phyloP scores from a whole-genome alignment of 2,329 filamentous ascomycete genomes.

The Xylariaceae sp. region DNA sequence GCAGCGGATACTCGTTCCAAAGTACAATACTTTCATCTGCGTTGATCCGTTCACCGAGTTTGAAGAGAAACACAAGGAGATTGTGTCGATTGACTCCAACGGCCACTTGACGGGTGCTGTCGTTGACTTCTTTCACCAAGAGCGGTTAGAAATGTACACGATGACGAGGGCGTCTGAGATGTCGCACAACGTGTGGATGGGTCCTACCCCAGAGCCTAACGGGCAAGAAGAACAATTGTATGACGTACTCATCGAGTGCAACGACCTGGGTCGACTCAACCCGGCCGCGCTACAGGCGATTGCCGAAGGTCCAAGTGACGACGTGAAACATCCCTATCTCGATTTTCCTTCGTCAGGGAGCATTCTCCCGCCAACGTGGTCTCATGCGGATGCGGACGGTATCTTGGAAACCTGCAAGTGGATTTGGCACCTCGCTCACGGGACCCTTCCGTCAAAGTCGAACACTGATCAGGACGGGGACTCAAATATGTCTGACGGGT shows the following conservation, averaged over 20 bases:
- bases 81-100: slow-evolving; percentile 74
- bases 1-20: slow-evolving; percentile 56
- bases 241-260: slow-evolving; percentile 87
- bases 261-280: slow-evolving; percentile 79
- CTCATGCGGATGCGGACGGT: slow-evolving; percentile 78
- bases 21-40: slow-evolving; percentile 85
- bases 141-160: slow-evolving; percentile 86
- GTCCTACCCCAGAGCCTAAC: slow-evolving; percentile 76
- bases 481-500: slow-evolving; percentile 45
- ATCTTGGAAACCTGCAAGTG: slow-evolving; percentile 86
- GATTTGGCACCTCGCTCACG: slow-evolving; percentile 83
- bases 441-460: slow-evolving; percentile 47
- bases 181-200: slow-evolving; percentile 85
- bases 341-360: slow-evolving; percentile 96
- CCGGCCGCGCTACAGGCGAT: slow-evolving; percentile 66
- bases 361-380: slow-evolving; percentile 82
- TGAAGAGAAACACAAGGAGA: slow-evolving; percentile 67
- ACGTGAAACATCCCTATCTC: slow-evolving; percentile 49
- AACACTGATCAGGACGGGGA: slow-evolving; percentile 43
- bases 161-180: slow-evolving; percentile 94
- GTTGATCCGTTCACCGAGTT: slow-evolving; percentile 68
- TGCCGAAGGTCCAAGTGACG: slow-evolving; percentile 56
- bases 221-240: slow-evolving; percentile 64
- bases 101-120: slow-evolving; percentile 76
- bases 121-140: slow-evolving; percentile 87